These are phyloP conservation scores for Calonectria hongkongensis DNA, from an alignment of 2,329 filamentous ascomycete genomes.

Conservation along the genomic window DNA sequence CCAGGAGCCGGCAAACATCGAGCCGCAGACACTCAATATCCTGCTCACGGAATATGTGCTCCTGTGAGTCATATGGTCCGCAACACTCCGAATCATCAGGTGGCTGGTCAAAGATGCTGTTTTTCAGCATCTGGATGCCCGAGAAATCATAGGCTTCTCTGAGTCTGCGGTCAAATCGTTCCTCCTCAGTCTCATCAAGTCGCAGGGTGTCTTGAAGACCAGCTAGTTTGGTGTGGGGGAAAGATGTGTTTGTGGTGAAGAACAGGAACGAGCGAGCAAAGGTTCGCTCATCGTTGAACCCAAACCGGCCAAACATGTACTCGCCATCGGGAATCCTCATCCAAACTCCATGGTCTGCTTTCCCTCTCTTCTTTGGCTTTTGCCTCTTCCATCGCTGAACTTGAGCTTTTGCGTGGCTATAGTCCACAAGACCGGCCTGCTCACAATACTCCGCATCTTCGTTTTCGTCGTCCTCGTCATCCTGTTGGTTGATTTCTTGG, in stretches of 20 bases:
- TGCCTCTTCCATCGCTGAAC: slow-evolving; percentile 17
- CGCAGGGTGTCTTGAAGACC: neutral
- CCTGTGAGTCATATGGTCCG: neutral
- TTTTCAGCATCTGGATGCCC: neutral
- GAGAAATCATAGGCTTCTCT: neutral
- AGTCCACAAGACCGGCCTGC: slow-evolving; percentile 20
- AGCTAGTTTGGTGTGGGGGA: neutral
- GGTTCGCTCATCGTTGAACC: slow-evolving; percentile 14
- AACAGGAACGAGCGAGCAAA: slow-evolving; percentile 30
- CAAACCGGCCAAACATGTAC: slow-evolving; percentile 37
- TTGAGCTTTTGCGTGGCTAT: neutral
- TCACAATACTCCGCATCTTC: neutral
- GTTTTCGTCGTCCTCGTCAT: neutral
- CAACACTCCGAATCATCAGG: neutral
- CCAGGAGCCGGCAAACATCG: neutral
- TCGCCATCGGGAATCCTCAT: slow-evolving; percentile 32
- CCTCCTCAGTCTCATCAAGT: neutral
- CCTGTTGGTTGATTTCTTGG: neutral
- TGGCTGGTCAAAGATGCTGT: neutral
- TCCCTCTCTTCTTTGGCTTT: neutral
- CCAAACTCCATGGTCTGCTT: slow-evolving; percentile 14
- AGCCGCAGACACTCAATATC: neutral
- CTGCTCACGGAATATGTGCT: neutral
- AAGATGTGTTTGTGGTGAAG: slow-evolving; percentile 25
- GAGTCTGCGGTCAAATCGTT: neutral